These are phyloP conservation scores for Pythium diclinum DNA, from an alignment of 352 stramenopile species.

Conservation along the genomic window DNA sequence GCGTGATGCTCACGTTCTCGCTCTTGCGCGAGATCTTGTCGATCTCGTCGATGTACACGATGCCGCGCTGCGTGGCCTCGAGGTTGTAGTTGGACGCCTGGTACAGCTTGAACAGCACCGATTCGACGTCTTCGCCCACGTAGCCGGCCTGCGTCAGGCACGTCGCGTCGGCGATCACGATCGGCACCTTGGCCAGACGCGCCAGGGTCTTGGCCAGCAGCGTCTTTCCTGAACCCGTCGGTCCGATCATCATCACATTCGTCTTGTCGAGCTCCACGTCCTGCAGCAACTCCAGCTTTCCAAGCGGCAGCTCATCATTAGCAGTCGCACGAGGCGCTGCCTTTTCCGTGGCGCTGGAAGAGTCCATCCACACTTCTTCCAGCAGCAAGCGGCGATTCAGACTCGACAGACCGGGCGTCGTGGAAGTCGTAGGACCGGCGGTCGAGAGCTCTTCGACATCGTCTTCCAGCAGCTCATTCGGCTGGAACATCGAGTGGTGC, in stretches of 20 bases:
- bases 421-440: not conserved
- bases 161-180: conserved; percentile 97
- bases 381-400: conserved; percentile 57
- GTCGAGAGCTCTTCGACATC: conserved; percentile 26
- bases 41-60: conserved; percentile 99
- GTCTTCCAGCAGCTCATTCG: conserved; percentile 32
- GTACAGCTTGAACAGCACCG: conserved; percentile 97
- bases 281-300: conserved; percentile 68
- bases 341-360: not conserved
- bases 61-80: conserved; percentile 94
- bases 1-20: conserved; percentile 92
- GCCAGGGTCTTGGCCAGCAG: conserved; percentile 96
- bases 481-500: conserved; percentile 29
- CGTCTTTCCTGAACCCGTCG: conserved; percentile 96
- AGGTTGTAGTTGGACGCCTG: conserved; percentile 95
- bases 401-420: conserved; percentile 13
- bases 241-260: conserved; percentile 95
- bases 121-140: conserved; percentile 98
- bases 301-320: conserved; percentile 28
- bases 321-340: conserved; percentile 3
- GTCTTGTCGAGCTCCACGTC: conserved; percentile 98
- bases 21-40: conserved; percentile 96
- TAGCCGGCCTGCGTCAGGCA: conserved; percentile 98
- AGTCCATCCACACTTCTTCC: conserved; percentile 58
- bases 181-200: conserved; percentile 94